A percentile compares a stretch with the other conserved stretches of the same genome.
Conservation (phyloP, 2,329 filamentous ascomycete species). For the Pezicula radicicola region DNA sequence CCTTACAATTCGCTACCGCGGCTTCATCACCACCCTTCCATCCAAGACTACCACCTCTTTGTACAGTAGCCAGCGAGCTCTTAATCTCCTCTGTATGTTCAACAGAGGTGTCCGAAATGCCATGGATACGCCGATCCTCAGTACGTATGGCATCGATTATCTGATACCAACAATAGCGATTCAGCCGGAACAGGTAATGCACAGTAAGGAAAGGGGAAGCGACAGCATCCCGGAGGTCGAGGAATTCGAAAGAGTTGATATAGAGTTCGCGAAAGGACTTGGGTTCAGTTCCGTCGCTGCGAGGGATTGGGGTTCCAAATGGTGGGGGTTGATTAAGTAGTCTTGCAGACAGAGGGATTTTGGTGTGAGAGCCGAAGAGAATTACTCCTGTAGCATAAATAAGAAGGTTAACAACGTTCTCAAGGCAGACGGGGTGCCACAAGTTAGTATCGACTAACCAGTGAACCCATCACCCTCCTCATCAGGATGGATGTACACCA, state of each 20-base stretch:
- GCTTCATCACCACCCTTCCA: constrained; percentile 15
- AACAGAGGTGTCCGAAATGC: constrained; percentile 25
- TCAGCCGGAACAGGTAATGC: constrained; percentile 21
- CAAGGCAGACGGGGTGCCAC: no score
- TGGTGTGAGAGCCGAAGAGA: constrained; percentile 20
- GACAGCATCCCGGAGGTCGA: constrained; percentile 12
- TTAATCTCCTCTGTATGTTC: constrained; percentile 26
- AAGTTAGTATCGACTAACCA: constrained; percentile 5
- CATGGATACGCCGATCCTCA: constrained; percentile 21
- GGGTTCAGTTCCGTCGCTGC: constrained; percentile 5
- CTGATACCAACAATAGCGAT: constrained; percentile 25
- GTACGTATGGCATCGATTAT: constrained; percentile 25
- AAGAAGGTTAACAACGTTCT: neutral
- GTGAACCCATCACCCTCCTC: constrained; percentile 21
- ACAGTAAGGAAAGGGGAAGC: constrained; percentile 21
- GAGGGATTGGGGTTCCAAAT: constrained; percentile 14
- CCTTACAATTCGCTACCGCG: constrained; percentile 3
- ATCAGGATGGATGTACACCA: constrained; percentile 20
- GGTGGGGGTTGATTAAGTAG: constrained; percentile 18
- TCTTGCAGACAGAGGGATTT: constrained; percentile 15
- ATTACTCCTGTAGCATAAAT: constrained; percentile 10
- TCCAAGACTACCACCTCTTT: constrained; percentile 18
- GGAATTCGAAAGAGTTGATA: constrained; percentile 17
- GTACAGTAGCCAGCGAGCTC: constrained; percentile 17
- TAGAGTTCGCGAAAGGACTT: constrained; percentile 24